phyloP scores from a whole-genome alignment of 148 eudicot genomes.

The Persicaria tinctoria region DNA sequence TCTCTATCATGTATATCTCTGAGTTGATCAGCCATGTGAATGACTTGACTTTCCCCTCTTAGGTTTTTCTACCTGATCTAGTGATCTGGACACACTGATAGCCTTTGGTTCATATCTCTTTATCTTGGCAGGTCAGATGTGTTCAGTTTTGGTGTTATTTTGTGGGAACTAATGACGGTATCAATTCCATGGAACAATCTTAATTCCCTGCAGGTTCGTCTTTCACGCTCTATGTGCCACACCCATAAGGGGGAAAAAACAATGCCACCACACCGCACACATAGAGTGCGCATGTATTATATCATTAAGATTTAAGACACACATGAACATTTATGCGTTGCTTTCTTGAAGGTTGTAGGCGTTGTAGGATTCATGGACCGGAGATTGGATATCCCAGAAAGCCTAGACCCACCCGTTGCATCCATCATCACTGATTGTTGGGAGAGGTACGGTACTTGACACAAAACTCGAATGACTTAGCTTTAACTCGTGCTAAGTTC shows the following conservation, averaged over 20 bases:
- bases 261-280: neutral
- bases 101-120: neutral
- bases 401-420: constrained; percentile 45
- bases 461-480: constrained; percentile 6
- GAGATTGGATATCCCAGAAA: constrained; percentile 64
- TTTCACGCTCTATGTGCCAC: neutral
- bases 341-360: constrained; percentile 57
- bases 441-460: constrained; percentile 36
- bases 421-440: constrained; percentile 72
- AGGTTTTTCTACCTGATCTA: neutral
- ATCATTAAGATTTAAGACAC: constrained; percentile 4
- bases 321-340: neutral
- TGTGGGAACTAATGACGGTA: constrained; percentile 81
- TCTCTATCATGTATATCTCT: too few species aligned
- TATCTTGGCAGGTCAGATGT: constrained; percentile 67
- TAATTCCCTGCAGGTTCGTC: constrained; percentile 61
- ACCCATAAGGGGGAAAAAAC: neutral
- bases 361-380: constrained; percentile 85
- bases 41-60: neutral
- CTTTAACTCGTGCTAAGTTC: neutral
- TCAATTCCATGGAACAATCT: constrained; percentile 66
- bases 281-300: too few species aligned
- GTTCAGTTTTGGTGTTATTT: constrained; percentile 74
- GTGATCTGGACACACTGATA: neutral
- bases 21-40: neutral